A percentile compares a stretch with the other conserved stretches of the same genome.
These are phyloP conservation scores for Verticillium nonalfalfae DNA, from an alignment of 2,329 filamentous ascomycete species.

Conservation along the genomic window DNA sequence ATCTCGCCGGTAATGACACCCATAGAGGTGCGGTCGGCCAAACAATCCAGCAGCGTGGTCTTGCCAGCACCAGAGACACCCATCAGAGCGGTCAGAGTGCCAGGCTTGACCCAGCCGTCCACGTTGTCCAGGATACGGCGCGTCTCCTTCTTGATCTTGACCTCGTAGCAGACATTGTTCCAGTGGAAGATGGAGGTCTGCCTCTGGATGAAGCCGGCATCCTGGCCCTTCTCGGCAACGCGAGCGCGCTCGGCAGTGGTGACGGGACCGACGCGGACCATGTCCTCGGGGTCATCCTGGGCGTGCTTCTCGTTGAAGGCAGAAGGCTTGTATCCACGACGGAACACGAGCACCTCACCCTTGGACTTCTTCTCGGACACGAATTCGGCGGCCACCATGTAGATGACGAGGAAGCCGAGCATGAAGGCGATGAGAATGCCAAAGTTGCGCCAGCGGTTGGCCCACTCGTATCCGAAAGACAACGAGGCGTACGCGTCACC, in stretches of 20 bases:
- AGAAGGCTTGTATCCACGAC: slow-evolving; percentile 25
- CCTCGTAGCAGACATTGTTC: slow-evolving; percentile 72
- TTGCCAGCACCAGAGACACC: slow-evolving; percentile 91
- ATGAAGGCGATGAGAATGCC: slow-evolving; percentile 48
- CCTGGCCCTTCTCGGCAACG: slow-evolving; percentile 27
- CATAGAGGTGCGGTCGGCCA: slow-evolving; percentile 82
- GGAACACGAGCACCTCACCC: slow-evolving; percentile 56
- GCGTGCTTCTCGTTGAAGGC: slow-evolving; percentile 5
- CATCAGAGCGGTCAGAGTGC: slow-evolving; percentile 85
- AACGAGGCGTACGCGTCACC: slow-evolving; percentile 40
- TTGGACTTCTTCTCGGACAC: slow-evolving; percentile 43
- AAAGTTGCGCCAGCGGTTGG: slow-evolving; percentile 49
- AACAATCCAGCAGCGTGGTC: slow-evolving; percentile 80
- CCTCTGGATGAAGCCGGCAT: slow-evolving; percentile 33
- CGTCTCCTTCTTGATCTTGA: slow-evolving; percentile 71
- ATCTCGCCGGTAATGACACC: slow-evolving; percentile 85
- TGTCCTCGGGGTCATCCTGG: slow-evolving; percentile 50
- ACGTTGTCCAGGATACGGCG: slow-evolving; percentile 78
- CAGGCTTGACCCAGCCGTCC: slow-evolving; percentile 90
- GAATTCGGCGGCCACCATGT: slow-evolving; percentile 43
- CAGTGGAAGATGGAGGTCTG: slow-evolving; percentile 81
- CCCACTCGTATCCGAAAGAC: slow-evolving; percentile 37
- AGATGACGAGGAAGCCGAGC: slow-evolving; percentile 37
- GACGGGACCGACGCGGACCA: slow-evolving; percentile 40
- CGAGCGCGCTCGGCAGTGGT: slow-evolving; percentile 36